phyloP scores from a whole-genome alignment of 495 filamentous ascomycete genomes.

The Daldinia childiae region DNA sequence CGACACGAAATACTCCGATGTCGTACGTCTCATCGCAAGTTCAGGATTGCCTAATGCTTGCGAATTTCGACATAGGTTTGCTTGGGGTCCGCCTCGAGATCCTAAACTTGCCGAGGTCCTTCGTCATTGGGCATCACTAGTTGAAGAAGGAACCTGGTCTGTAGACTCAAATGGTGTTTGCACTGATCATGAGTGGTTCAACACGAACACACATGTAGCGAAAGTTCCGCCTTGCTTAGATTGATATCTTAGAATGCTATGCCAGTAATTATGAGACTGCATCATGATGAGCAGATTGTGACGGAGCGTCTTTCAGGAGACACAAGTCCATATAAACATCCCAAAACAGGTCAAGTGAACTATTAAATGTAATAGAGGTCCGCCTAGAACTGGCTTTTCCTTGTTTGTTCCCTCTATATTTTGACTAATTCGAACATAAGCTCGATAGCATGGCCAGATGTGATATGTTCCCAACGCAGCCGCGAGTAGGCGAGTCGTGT shows the following conservation, averaged over 20 bases:
- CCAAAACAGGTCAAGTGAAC: constrained; percentile 22
- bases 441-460: constrained; percentile 51
- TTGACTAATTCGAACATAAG: constrained; percentile 36
- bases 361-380: constrained; percentile 27
- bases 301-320: background rate
- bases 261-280: too few species aligned
- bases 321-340: constrained; percentile 21
- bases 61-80: constrained; percentile 1
- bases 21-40: background rate
- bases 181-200: constrained; percentile 11
- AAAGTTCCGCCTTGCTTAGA: background rate
- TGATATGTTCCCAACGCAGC: constrained; percentile 52
- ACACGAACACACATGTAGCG: background rate
- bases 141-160: constrained; percentile 7
- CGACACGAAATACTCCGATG: background rate
- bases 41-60: constrained; percentile 14
- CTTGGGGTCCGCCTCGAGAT: background rate
- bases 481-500: constrained; percentile 33
- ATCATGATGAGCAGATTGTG: too few species aligned
- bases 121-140: background rate
- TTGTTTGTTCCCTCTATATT: background rate
- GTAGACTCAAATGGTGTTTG: constrained; percentile 5
- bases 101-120: constrained; percentile 4
- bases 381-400: constrained; percentile 17
- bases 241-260: background rate